phyloP scores from a whole-genome alignment of 495 filamentous ascomycete genomes.

The Astrothelium subdiscretum region DNA sequence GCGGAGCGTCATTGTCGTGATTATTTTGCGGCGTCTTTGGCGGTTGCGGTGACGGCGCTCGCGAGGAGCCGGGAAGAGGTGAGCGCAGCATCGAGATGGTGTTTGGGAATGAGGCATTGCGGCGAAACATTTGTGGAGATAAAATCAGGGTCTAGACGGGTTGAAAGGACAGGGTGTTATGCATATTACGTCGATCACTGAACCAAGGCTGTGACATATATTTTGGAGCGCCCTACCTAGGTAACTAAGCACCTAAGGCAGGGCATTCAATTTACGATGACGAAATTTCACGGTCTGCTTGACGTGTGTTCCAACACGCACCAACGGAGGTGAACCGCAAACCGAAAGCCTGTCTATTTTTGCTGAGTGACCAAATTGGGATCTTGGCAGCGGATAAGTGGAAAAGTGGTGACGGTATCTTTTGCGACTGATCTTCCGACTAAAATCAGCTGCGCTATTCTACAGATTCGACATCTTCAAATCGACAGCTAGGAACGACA shows the following conservation, averaged over 20 bases:
- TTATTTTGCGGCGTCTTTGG: neutral
- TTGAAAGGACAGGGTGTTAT: neutral
- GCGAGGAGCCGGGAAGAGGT: neutral
- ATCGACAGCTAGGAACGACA: neutral
- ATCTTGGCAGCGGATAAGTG: neutral
- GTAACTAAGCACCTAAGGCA: too few species aligned
- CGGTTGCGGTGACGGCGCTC: neutral
- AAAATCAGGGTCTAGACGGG: neutral
- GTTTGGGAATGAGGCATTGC: neutral
- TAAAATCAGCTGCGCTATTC: neutral
- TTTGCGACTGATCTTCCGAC: neutral
- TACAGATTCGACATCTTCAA: neutral
- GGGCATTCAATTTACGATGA: neutral
- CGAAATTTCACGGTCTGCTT: neutral
- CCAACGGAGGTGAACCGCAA: neutral
- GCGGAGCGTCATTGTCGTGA: constrained; percentile 12
- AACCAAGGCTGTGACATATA: too few species aligned
- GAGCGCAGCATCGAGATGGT: neutral
- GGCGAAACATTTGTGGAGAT: neutral
- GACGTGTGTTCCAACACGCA: neutral
- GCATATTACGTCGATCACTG: neutral
- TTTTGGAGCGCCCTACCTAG: neutral
- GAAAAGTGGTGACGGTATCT: neutral
- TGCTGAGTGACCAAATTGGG: neutral
- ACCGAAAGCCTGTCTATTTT: neutral